phyloP scores from a whole-genome alignment of 2,329 filamentous ascomycete species.

The Scedosporium apiospermum region DNA sequence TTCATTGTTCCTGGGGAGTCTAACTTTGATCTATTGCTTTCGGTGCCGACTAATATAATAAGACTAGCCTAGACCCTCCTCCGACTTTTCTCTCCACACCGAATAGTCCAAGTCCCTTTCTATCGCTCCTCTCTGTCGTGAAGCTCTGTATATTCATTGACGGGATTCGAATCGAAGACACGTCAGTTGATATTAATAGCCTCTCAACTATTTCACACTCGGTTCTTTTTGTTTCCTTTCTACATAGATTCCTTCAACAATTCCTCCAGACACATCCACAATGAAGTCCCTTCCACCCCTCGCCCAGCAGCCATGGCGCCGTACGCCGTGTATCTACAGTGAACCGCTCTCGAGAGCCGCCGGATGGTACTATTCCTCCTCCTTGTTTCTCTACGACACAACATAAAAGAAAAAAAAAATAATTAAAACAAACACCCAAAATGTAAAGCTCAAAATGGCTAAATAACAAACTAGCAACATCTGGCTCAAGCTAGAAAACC shows the following conservation, averaged over 20 bases:
- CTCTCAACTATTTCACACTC: not conserved
- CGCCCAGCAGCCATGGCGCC: constrained; percentile 50
- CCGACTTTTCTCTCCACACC: not conserved
- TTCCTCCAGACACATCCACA: constrained; percentile 4
- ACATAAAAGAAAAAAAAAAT: not conserved
- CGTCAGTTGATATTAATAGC: no score
- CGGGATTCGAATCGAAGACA: no score
- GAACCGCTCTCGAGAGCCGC: constrained; percentile 56
- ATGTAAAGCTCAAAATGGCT: not conserved
- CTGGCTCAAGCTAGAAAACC: constrained; percentile 73
- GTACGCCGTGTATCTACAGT: constrained; percentile 63
- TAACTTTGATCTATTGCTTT: not conserved
- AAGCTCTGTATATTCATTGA: no score
- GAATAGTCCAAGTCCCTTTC: not conserved
- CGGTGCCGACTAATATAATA: not conserved
- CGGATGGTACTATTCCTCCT: constrained; percentile 51
- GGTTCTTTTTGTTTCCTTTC: not conserved
- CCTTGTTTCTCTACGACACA: not conserved
- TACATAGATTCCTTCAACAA: not conserved
- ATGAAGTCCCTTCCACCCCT: constrained; percentile 32
- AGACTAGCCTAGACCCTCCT: not conserved
- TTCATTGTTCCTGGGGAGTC: not conserved
- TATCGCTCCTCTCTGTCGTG: not conserved
- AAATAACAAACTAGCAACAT: constrained; percentile 44
- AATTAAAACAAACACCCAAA: not conserved